Base-by-base conservation (phyloP, 495 filamentous ascomycete species). In the Talaromyces liani region DNA sequence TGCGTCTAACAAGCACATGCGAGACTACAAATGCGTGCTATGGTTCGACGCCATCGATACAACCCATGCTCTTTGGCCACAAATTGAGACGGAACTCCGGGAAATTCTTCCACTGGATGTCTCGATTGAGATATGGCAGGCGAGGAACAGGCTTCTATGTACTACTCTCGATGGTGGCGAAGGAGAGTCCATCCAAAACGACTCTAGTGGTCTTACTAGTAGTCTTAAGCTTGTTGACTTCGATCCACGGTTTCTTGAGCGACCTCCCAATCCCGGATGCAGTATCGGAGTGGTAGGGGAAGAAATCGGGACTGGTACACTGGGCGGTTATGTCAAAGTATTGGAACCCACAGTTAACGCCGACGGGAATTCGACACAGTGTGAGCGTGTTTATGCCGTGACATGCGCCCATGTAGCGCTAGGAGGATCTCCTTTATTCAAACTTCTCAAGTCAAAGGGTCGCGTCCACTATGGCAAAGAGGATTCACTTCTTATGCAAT, bases 111-210 rank as follows among this genome's bases (percentile, higher is more conserved):
- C 53, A 29, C 18, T 9, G 12, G 24, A 55, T 55, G 9, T 55
- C 25, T 55, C 53, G 3, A 27, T 55, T 55, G 53, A 55, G 10
- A 55, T 55, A 55, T 55, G 53, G 53, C 53, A 55, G 24, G 53
- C 53, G 18, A 55, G 24, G 27, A 27, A 55, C 24, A 27, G 25
- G 53, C 24, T 27, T 24, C 18, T 55, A 55, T 24, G 53, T 14
- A 27, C 53, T 55, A 55, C 3, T n/a, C 14, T 55, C 24, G 4
- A 20, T 22, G 53, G 24, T 29, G 8, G 5, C 20, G 45, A 24
- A 24, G 22, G 10, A 49, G 45, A 22, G 6, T 12, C 45, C 5
- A 49, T 22, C 45, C 45, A 7, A 49, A 22, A 49, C 20, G 45
- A 49, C 20, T 49, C 45, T 49, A 49, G 45, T 49, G 41, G 8